These are phyloP conservation scores for Scheffersomyces lignosus DNA, from an alignment of 805 yeast genomes.

Conservation along the genomic window DNA sequence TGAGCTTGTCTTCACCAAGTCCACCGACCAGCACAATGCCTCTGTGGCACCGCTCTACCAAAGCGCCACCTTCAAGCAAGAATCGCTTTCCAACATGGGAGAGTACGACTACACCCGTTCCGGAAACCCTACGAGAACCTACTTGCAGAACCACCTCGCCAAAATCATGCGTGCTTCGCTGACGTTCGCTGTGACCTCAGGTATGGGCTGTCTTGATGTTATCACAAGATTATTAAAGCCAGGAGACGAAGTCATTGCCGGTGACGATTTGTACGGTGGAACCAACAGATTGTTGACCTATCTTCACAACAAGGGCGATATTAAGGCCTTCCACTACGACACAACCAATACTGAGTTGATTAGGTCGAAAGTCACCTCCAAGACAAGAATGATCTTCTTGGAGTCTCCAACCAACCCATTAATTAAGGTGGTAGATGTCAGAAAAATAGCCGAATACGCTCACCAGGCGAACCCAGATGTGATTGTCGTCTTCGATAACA, in stretches of 20 bases:
- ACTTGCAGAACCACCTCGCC: conserved; percentile 74
- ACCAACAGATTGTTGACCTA: conserved; percentile 82
- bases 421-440: conserved; percentile 82
- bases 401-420: conserved; percentile 95
- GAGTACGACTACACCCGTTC: conserved; percentile 78
- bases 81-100: conserved; percentile 70
- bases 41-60: conserved; percentile 89
- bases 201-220: conserved; percentile 92
- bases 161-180: conserved; percentile 76
- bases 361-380: conserved; percentile 50
- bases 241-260: conserved; percentile 91
- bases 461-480: conserved; percentile 67
- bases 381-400: conserved; percentile 76
- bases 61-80: conserved; percentile 91
- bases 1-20: conserved; percentile 61
- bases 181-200: conserved; percentile 81
- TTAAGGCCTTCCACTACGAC: conserved; percentile 74
- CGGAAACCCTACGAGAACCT: conserved; percentile 90
- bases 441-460: conserved; percentile 62
- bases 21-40: conserved; percentile 70
- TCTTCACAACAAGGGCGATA: conserved; percentile 59
- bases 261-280: conserved; percentile 94
- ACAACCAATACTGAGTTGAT: conserved; percentile 72
- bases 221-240: conserved; percentile 72
- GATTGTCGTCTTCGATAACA: conserved; percentile 85